A percentile compares a stretch with the other conserved stretches of the same genome.
These are phyloP conservation scores for Backusella macrospora DNA, from an alignment of 192 early-diverging fungal genomes.

Conservation along the genomic window DNA sequence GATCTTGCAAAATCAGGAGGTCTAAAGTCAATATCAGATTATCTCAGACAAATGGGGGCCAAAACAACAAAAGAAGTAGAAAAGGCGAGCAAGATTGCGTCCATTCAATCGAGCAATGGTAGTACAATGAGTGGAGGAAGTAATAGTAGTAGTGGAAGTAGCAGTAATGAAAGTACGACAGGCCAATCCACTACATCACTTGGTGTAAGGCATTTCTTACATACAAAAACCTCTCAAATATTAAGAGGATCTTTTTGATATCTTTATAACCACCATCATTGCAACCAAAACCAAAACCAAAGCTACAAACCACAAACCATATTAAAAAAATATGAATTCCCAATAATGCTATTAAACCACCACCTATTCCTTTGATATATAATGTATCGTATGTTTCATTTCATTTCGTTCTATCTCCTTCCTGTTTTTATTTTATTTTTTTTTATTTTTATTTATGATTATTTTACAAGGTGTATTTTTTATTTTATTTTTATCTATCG, in stretches of 20 bases:
- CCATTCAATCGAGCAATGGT: not conserved
- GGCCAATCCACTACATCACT: not conserved
- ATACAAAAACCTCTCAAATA: slow-evolving; percentile 5
- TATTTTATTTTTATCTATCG: not conserved
- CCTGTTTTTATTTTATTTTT: not conserved
- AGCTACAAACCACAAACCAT: not conserved
- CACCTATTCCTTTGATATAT: not conserved
- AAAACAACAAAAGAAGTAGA: slow-evolving; percentile 34
- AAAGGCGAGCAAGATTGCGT: not conserved
- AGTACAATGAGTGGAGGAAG: not conserved
- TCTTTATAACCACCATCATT: not conserved
- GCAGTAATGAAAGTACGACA: not conserved
- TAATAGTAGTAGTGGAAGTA: not conserved
- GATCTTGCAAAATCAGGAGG: slow-evolving; percentile 32
- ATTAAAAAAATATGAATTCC: too few species aligned
- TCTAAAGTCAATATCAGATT: slow-evolving; percentile 17
- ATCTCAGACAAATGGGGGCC: slow-evolving; percentile 22
- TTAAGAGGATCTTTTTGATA: slow-evolving; percentile 1
- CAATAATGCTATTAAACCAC: too few species aligned
- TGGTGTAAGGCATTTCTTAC: slow-evolving; percentile 4
- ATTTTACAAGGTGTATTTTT: not conserved
- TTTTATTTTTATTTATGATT: not conserved
- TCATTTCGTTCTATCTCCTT: not conserved
- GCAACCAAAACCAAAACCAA: not conserved
- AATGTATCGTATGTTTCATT: not conserved